A percentile compares a stretch with the other conserved stretches of the same genome.
phyloP scores from a whole-genome alignment of 257 asterid genomes.

The Plantago major region DNA sequence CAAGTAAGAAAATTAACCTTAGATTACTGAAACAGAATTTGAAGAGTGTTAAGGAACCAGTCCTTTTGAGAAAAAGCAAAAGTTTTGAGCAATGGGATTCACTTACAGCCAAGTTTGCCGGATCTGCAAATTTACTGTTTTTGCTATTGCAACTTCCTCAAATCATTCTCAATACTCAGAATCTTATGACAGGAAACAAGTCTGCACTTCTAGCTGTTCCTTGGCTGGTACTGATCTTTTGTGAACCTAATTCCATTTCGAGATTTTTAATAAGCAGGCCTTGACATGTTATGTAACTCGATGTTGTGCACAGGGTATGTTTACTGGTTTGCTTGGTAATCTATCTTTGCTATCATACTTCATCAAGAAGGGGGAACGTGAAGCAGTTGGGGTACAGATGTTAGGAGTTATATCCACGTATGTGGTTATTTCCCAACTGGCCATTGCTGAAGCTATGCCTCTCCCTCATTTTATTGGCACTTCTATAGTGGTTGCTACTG shows the following conservation, averaged over 20 bases:
- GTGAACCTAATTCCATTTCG: slow-evolving; percentile 18
- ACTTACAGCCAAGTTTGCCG: slow-evolving; percentile 83
- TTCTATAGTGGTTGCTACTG: slow-evolving; percentile 69
- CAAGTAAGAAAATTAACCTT: not conserved
- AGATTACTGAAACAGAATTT: not conserved
- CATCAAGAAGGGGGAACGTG: slow-evolving; percentile 82
- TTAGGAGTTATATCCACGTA: slow-evolving; percentile 78
- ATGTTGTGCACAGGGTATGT: slow-evolving; percentile 67
- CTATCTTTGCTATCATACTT: slow-evolving; percentile 81
- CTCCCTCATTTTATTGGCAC: slow-evolving; percentile 72
- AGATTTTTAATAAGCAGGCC: slow-evolving; percentile 6
- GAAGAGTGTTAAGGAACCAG: slow-evolving; percentile 41
- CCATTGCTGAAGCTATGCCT: slow-evolving; percentile 98
- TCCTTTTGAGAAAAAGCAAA: slow-evolving; percentile 29
- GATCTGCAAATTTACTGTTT: slow-evolving; percentile 89
- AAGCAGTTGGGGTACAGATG: slow-evolving; percentile 79
- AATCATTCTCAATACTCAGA: slow-evolving; percentile 84
- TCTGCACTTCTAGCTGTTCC: slow-evolving; percentile 89
- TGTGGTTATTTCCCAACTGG: slow-evolving; percentile 77
- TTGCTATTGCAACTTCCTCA: slow-evolving; percentile 91
- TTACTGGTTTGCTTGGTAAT: slow-evolving; percentile 97
- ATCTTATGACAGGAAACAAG: slow-evolving; percentile 72
- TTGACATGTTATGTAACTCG: slow-evolving; percentile 3
- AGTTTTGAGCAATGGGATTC: slow-evolving; percentile 82
- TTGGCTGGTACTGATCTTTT: slow-evolving; percentile 69